A percentile compares a stretch with the other conserved stretches of the same genome.
Conservation (phyloP, 2,329 filamentous ascomycete genomes). For the Whalleya microplaca region DNA sequence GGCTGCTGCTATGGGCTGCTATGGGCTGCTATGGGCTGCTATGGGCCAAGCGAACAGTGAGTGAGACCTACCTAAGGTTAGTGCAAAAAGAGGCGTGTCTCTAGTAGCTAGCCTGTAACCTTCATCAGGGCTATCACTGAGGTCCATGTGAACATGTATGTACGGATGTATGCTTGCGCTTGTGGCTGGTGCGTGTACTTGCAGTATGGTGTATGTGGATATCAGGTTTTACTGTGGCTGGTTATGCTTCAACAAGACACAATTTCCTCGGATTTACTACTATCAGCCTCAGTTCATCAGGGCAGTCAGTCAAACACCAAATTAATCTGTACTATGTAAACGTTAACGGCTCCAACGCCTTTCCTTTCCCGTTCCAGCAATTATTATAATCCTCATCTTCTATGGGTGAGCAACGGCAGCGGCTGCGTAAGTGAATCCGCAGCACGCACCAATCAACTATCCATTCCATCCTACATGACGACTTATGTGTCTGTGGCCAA, state of each 20-base stretch:
- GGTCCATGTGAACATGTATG: too few species aligned
- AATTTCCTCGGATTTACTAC: too few species aligned
- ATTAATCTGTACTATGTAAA: too few species aligned
- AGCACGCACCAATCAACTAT: not conserved
- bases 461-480: not conserved
- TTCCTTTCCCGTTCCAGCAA: too few species aligned
- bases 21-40: not conserved
- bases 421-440: not conserved
- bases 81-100: not conserved
- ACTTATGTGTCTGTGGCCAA: too few species aligned
- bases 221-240: not conserved
- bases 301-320: too few species aligned
- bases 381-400: not conserved
- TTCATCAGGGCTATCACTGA: too few species aligned
- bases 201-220: constrained; percentile 3
- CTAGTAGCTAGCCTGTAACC: too few species aligned
- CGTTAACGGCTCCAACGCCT: too few species aligned
- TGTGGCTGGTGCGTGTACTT: constrained; percentile 15
- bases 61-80: not conserved
- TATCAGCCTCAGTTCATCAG: too few species aligned
- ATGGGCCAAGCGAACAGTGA: not conserved
- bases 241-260: not conserved
- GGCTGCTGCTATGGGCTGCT: too few species aligned
- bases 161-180: not conserved
- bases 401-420: not conserved